Base-by-base conservation (phyloP, 2,329 filamentous ascomycete genomes). In the Clathrospora elynae region DNA sequence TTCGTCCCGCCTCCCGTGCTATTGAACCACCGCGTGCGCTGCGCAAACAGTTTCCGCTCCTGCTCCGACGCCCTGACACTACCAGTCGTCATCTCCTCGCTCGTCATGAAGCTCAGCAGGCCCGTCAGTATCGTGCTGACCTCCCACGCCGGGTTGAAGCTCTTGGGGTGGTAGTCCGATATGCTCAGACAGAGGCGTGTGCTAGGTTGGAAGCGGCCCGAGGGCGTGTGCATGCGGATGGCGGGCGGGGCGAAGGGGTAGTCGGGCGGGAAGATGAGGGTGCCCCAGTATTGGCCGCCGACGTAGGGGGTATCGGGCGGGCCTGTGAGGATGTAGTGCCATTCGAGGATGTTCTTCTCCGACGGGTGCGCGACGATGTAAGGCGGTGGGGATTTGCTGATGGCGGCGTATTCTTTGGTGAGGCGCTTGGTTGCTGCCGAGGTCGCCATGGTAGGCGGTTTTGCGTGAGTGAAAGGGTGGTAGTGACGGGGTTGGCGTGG, bases 191-290 rank as follows among this genome's bases (percentile, higher is more conserved):
- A 99, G 14, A 99, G 83, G 35, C 93, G 83, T 10, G 90, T 91
- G 2, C 87, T 93, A 2, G 91, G 90, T 69, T 96, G 90, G 75
- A 99, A 99, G 65, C 93, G 88, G 46, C 93, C 93, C 9, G 87
- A 92, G 2, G 93, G 93, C 0, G 93, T 99, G 77, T 97, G 93
- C 93, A 99, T 99, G 66, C 92, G 90, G 71, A 99, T 99, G 2
- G 93, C 90, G 4, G 93, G 93, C 20, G 93, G 93, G 9, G 91
- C 92, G 72, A 96, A 99, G 17, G 93, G 93, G 70, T 99, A 99
- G 76, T 96, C 91, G 6, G 91, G 83, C 11, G 93, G 93, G 71
- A 99, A 99, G 55, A 95, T 85, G 35, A 99, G 79, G 2, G 92
- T 96, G 33, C 93, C 93, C 93, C 93, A 99, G 77, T 97, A 99